Conservation (phyloP, 768 basidiomycete species). For the Tubosaeta brunneosetosa region DNA sequence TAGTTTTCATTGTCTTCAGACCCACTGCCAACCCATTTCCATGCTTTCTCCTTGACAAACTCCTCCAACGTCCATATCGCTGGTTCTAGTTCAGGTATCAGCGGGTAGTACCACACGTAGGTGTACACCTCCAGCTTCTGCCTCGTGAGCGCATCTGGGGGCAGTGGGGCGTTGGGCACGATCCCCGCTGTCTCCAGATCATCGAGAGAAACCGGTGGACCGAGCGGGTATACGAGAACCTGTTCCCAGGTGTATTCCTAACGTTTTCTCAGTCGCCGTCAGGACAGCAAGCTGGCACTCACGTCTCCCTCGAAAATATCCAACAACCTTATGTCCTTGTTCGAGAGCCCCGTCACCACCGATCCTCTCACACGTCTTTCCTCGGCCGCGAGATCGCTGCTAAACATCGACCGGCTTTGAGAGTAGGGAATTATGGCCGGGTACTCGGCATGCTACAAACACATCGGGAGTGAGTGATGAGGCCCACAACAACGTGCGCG, state of each 20-base stretch:
- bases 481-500: background rate
- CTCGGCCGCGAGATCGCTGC: constrained; percentile 47
- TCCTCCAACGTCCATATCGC: constrained; percentile 78
- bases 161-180: constrained; percentile 41
- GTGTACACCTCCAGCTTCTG: constrained; percentile 56
- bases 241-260: constrained; percentile 69
- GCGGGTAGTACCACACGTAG: constrained; percentile 59
- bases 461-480: constrained; percentile 5
- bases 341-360: constrained; percentile 67
- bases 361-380: constrained; percentile 76
- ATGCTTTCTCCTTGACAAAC: constrained; percentile 71
- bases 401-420: constrained; percentile 44
- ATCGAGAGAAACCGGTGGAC: constrained; percentile 33
- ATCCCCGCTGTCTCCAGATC: constrained; percentile 18
- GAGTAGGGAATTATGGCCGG: constrained; percentile 72
- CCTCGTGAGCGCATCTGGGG: constrained; percentile 28
- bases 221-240: constrained; percentile 56
- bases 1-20: constrained; percentile 38
- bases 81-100: constrained; percentile 45
- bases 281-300: constrained; percentile 20
- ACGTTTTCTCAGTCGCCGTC: background rate
- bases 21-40: constrained; percentile 65
- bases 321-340: constrained; percentile 57
- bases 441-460: constrained; percentile 61
- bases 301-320: constrained; percentile 84